phyloP scores from a whole-genome alignment of 108 stramenopile genomes.

The Pseudonitzschia multistriata region DNA sequence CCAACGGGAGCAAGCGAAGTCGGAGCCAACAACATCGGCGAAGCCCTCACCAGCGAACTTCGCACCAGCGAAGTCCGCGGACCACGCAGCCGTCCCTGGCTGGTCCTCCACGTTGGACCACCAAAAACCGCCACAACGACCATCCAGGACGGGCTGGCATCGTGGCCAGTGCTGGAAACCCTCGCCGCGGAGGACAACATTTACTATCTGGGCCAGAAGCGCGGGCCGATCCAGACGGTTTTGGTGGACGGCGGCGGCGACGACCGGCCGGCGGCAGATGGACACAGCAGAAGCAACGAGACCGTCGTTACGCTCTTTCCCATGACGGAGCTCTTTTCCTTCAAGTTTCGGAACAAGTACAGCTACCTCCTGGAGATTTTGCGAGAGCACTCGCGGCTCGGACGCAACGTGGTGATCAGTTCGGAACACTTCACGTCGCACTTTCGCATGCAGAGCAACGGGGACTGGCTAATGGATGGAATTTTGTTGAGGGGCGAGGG shows the following conservation, averaged over 20 bases:
- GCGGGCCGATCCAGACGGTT: neutral
- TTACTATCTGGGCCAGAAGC: neutral
- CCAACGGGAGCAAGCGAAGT: no score
- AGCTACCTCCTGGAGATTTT: neutral
- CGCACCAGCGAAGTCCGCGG: no score
- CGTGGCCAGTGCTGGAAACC: neutral
- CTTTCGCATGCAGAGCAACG: neutral
- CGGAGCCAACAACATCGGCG: no score
- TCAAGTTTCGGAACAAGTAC: neutral
- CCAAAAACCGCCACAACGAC: constrained; percentile 10
- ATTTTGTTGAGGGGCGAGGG: neutral
- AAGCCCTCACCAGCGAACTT: no score
- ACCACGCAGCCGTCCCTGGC: no score
- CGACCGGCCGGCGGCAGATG: neutral
- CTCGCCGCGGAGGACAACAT: neutral
- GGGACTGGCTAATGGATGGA: no score
- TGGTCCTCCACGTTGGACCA: constrained; percentile 11
- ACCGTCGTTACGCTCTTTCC: neutral
- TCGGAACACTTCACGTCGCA: neutral
- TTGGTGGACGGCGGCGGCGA: neutral
- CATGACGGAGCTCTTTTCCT: neutral
- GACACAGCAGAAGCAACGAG: neutral
- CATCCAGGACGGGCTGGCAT: neutral
- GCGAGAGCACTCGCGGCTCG: neutral
- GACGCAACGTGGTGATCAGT: neutral